A percentile compares a stretch with the other conserved stretches of the same genome.
These are phyloP conservation scores for Eleusine indica DNA, from an alignment of 176 grass and related monocot species.

Conservation along the genomic window DNA sequence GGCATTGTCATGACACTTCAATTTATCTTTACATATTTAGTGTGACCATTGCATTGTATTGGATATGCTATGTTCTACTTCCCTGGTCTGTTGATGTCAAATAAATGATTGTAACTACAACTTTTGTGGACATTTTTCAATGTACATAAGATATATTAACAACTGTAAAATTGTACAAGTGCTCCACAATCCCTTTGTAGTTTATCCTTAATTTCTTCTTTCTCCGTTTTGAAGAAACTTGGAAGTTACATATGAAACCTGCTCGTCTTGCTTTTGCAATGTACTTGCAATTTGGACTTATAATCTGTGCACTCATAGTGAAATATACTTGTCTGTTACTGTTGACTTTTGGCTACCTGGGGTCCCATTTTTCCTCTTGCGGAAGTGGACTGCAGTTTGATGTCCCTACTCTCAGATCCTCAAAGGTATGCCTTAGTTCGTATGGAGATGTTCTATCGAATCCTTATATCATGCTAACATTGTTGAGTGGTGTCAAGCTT, in stretches of 20 bases:
- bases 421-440: too few relatives aligned
- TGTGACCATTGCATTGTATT: background rate
- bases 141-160: background rate
- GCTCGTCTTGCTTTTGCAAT: background rate
- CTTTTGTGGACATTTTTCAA: constrained; percentile 3
- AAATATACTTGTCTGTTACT: background rate
- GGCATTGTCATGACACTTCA: constrained; percentile 15
- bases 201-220: background rate
- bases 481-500: background rate
- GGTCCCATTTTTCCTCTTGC: background rate
- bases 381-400: constrained; percentile 3
- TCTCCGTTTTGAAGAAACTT: background rate
- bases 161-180: constrained; percentile 4
- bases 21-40: constrained; percentile 10
- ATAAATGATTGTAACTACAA: constrained; percentile 21
- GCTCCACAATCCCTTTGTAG: background rate
- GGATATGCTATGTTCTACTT: constrained; percentile 11
- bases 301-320: background rate
- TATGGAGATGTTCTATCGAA: background rate
- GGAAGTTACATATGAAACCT: background rate
- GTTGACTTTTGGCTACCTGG: background rate
- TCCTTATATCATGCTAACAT: background rate
- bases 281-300: background rate
- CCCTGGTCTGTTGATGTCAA: constrained; percentile 13
- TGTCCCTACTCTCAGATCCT: background rate